Evolutionary conservation across 1,139 yeast species (phyloP), one percentile per base, ranked within the genome.

Genomic region (Hansenula lynferdii): DNA sequence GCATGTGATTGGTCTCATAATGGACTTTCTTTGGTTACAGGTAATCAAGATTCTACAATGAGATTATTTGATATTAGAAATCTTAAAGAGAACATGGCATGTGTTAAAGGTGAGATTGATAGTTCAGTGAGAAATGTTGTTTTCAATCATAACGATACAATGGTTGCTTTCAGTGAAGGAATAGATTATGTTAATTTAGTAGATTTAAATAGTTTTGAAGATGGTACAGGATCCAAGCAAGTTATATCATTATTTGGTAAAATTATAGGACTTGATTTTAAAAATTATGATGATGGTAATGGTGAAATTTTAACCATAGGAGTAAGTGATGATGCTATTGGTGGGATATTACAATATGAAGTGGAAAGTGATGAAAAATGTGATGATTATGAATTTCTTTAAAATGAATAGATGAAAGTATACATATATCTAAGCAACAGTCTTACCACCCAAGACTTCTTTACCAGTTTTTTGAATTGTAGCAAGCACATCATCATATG

Each of bases 381-480:
- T 27, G 56, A 70, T 30, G 75, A 70, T 43, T 70, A 64, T 56
- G 75, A 70, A 42, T 67, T 30, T 21, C 24, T 42, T 61, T 51
- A 35, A n/a, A n/a, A n/a, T n/a, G n/a, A n/a, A n/a, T n/a, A n/a
- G n/a, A n/a, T n/a, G n/a, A n/a, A n/a, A n/a, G n/a, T n/a, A n/a
- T n/a, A n/a, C n/a, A n/a, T n/a, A n/a, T n/a, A n/a, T 16, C 19
- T 37, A 37, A 32, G 39, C 41, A 12, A 50, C 33, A 22, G 69
- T 63, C 42, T 72, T 70, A 10, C 96, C 96, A 22, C 72, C 71
- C 42, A 73, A 69, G 42, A 92, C 84, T 53, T 79, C 78, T 69
- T 90, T 92, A 25, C 98, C 98, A 2, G 97, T 89, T 69, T 90
- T 92, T 47, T 82, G 70, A 51, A 92, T 90, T 41, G 89, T 79